phyloP scores from a whole-genome alignment of 176 grass and related monocot species.

The Aechmea fasciata region DNA sequence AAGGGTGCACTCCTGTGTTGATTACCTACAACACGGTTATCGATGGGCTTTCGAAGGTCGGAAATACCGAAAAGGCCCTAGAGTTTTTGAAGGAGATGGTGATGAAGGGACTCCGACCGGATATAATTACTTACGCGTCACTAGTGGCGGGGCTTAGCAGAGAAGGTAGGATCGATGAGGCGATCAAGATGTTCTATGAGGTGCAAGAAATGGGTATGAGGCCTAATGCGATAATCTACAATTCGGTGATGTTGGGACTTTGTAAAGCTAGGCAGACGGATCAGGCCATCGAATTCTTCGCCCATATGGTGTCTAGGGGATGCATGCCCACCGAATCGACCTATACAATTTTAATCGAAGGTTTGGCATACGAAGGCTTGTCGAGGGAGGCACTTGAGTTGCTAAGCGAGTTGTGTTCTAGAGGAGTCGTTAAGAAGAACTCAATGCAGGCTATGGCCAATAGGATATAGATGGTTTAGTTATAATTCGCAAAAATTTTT shows the following conservation, averaged over 20 bases:
- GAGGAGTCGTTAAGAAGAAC: constrained; percentile 43
- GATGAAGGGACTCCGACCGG: constrained; percentile 43
- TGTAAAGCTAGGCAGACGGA: constrained; percentile 50
- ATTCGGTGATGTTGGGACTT: constrained; percentile 38
- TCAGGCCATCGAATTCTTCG: constrained; percentile 48
- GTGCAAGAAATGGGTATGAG: constrained; percentile 39
- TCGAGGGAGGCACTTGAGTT: constrained; percentile 46
- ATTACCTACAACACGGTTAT: constrained; percentile 51
- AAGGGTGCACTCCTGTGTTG: constrained; percentile 45
- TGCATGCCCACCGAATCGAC: constrained; percentile 56
- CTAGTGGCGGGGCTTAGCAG: constrained; percentile 35
- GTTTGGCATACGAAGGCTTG: constrained; percentile 45
- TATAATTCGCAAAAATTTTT: neutral
- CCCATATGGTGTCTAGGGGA: constrained; percentile 50
- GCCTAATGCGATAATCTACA: constrained; percentile 40
- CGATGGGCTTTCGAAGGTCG: constrained; percentile 35
- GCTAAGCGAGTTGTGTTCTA: constrained; percentile 34
- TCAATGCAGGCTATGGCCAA: constrained; percentile 14
- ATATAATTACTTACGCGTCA: constrained; percentile 47
- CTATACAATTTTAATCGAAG: constrained; percentile 54
- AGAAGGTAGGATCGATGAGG: constrained; percentile 37
- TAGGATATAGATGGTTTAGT: neutral
- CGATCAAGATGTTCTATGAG: constrained; percentile 31
- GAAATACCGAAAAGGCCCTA: constrained; percentile 30
- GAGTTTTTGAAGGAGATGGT: constrained; percentile 67